Base-by-base conservation (phyloP, 2,329 filamentous ascomycete species). In the Alternaria brassicicola region DNA sequence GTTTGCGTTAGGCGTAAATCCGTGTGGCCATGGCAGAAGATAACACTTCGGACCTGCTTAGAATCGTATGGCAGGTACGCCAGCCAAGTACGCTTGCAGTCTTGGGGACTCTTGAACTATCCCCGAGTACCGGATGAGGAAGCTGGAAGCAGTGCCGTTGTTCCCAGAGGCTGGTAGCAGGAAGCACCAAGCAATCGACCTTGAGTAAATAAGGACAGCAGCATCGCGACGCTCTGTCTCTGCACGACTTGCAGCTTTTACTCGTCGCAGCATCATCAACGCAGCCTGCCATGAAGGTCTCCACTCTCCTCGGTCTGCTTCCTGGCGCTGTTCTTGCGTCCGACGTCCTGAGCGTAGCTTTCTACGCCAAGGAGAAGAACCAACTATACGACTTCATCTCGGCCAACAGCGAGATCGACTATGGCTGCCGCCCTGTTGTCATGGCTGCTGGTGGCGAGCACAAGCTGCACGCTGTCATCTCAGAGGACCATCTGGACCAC, bases 391-490 rank as follows among this genome's bases (percentile, higher is more conserved):
- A 70, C 28, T 72, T 74, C 55, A 71, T 75, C 48, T 68, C 68
- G 5, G 58, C 62, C 28, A 74, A 75, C 47, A 61, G 53, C 47
- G 64, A 73, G 9, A 66, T 75, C 36, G 73, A 76, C 53, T 75
- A 72, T 69, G 74, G 74, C 55, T 77, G 74, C 62, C 61, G 66
- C n/a, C 68, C 74, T 2, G 67, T 70, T 6, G 68, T 72, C 19
- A 57, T 68, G 54, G 68, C 67, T n/a, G 58, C 66, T 2, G 67
- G 69, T 1, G 59, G 58, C 36, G 72, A 69, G 50, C 68, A 73
- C 66, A 74, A 73, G 52, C 64, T 76, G 2, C 72, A 74, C 36
- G 73, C 72, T 12, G 43, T 73, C 47, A 61, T 76, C 9, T 67
- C 72, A 2, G 59, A 68, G 38, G 61, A 67, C 38, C 64, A 73